A percentile compares a stretch with the other conserved stretches of the same genome.
These are phyloP conservation scores for Mytilinidion resinicola DNA, from an alignment of 495 filamentous ascomycete species.

Conservation along the genomic window DNA sequence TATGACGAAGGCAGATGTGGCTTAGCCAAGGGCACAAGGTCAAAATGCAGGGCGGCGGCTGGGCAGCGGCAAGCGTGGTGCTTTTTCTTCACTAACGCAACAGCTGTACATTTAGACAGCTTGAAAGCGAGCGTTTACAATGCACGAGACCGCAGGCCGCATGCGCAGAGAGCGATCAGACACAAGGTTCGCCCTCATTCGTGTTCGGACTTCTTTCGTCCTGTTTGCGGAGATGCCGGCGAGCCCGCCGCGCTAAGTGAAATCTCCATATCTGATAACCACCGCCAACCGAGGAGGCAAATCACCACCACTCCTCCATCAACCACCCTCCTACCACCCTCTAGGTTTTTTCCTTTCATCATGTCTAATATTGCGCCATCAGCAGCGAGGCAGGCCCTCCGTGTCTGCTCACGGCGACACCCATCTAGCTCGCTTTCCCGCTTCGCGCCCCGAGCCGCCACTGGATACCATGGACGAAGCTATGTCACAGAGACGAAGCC, in stretches of 20 bases:
- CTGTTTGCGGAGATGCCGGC: constrained; percentile 15
- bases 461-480: constrained; percentile 46
- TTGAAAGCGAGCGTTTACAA: too few species aligned
- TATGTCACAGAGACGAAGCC: constrained; percentile 85
- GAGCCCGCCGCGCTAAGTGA: constrained; percentile 8
- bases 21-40: constrained; percentile 4
- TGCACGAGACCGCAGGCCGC: too few species aligned
- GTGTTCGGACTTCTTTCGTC: neutral
- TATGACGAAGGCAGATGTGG: constrained; percentile 29
- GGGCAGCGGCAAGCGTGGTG: too few species aligned
- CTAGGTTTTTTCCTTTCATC: constrained; percentile 23
- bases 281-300: neutral
- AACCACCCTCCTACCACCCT: neutral
- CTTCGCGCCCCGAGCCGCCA: constrained; percentile 35
- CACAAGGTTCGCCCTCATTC: too few species aligned
- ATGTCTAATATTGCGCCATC: constrained; percentile 71
- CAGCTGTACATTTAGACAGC: too few species aligned
- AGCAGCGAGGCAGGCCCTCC: constrained; percentile 71
- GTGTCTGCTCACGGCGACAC: constrained; percentile 50
- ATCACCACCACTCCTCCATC: constrained; percentile 1
- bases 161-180: neutral
- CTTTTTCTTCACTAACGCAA: too few species aligned
- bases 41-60: neutral
- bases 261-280: neutral
- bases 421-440: constrained; percentile 18